Conservation (phyloP, 2,329 filamentous ascomycete species). For the Penicillium hesseltinei region DNA sequence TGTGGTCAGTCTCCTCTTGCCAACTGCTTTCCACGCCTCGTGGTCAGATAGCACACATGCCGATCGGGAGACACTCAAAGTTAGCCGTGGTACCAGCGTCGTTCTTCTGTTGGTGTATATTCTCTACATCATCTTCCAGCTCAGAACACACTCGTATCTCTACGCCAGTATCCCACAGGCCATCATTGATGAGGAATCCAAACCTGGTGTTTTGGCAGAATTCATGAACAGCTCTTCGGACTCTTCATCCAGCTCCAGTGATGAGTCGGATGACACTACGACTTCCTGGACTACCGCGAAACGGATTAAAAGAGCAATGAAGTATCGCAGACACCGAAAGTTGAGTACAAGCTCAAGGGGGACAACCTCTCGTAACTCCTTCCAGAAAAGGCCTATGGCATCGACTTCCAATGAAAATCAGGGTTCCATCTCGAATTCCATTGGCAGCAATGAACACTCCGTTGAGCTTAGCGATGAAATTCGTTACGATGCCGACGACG, state of each 20-base stretch:
- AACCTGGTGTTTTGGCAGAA: constrained; percentile 77
- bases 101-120: constrained; percentile 79
- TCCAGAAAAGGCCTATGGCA: constrained; percentile 23
- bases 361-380: constrained; percentile 23
- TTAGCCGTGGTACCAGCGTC: constrained; percentile 86
- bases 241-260: constrained; percentile 50
- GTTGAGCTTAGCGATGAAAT: constrained; percentile 30
- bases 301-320: constrained; percentile 73
- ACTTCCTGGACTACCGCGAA: constrained; percentile 71
- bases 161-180: constrained; percentile 91
- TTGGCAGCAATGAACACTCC: constrained; percentile 22
- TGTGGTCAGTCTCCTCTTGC: constrained; percentile 82
- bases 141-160: constrained; percentile 88
- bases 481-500: constrained; percentile 31
- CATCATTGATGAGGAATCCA: constrained; percentile 86
- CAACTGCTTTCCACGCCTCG: constrained; percentile 89
- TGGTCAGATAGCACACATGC: constrained; percentile 64
- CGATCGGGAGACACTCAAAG: constrained; percentile 70
- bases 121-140: constrained; percentile 82
- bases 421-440: constrained; percentile 24
- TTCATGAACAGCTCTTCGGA: constrained; percentile 65
- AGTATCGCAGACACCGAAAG: constrained; percentile 69
- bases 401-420: constrained; percentile 21
- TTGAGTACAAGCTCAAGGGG: constrained; percentile 69
- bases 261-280: constrained; percentile 66